Evolutionary conservation across 1,284 basidiomycete species (phyloP), one percentile per base, ranked within the genome.

Genomic region (Ceratobasidium sp.): DNA sequence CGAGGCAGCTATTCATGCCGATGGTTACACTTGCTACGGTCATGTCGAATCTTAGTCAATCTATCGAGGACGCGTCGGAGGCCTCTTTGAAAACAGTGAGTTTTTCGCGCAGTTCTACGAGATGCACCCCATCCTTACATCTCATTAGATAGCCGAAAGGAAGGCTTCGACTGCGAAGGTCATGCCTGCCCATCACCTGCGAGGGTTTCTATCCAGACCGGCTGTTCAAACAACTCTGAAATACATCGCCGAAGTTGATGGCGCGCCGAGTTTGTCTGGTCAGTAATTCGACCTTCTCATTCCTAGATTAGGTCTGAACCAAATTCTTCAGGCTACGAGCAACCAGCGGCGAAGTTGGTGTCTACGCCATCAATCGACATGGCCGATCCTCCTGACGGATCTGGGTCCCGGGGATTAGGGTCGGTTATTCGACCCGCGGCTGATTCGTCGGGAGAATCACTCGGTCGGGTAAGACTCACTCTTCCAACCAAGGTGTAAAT

Each of bases 221-320:
- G 16, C 39, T 6, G 32, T 59, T 28, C 52, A 50, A 39, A 70
- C 67, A 2, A 46, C 43, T 43, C 21, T 70, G 55, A 70, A 21
- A n/a, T 46, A 28, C 28, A 70, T 70, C 18, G 67, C 67, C 1
- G 53, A 70, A n/a, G 67, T 70, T 12, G 67, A 70, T 58, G 55
- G 26, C 4, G 39, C 67, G 8, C 32, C 67, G 8, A 70, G n/a
- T 32, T 3, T 55, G n/a, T 70, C 67, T 12, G 48, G 64, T 67
- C 3, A 9, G 53, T 45, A 5, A 14, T 39, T 39, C 6, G 50
- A 21, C 18, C 21, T 34, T 53, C 9, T 26, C 14, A 34, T 5
- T 21, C 1, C 9, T 43, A 6, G 8, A 53, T 8, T 28, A 6
- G 3, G 16, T 21, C 16, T 65, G 41, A 36, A 53, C 57, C n/a